Conservation (phyloP, 257 asterid species). For the Verbascum thapsus region DNA sequence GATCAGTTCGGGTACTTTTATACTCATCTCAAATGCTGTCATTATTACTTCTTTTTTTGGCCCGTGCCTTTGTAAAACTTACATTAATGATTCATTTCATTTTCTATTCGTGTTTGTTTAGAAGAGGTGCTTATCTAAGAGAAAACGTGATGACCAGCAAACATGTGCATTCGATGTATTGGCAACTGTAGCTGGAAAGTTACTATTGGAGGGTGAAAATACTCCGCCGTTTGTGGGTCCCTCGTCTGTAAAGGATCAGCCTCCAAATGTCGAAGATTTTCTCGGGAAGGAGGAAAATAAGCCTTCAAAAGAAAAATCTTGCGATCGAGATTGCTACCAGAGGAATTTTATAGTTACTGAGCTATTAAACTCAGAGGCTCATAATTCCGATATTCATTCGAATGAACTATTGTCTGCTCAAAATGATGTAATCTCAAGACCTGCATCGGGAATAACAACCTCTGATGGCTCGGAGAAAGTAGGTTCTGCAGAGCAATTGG, state of each 20-base stretch:
- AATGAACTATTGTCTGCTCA: conserved; percentile 47
- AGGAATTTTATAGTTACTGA: conserved; percentile 74
- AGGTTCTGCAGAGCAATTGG: conserved; percentile 52
- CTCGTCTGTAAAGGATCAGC: conserved; percentile 50
- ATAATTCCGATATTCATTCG: conserved; percentile 36
- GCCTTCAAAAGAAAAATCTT: conserved; percentile 43
- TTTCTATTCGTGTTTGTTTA: conserved; percentile 40
- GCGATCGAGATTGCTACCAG: conserved; percentile 40
- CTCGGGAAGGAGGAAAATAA: conserved; percentile 38
- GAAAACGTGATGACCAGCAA: conserved; percentile 55
- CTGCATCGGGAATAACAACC: conserved; percentile 65
- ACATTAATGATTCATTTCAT: conserved; percentile 24
- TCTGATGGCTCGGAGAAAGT: conserved; percentile 72
- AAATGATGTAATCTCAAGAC: conserved; percentile 57
- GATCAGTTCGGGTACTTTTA: conserved; percentile 77
- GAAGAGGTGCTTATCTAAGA: conserved; percentile 67
- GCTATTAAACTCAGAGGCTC: conserved; percentile 66
- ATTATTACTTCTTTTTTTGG: conserved; percentile 14
- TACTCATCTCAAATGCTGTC: conserved; percentile 16
- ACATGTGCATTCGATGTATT: conserved; percentile 82
- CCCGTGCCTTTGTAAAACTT: too few relatives aligned
- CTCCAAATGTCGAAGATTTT: conserved; percentile 41
- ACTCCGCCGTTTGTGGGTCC: too few relatives aligned
- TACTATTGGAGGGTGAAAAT: conserved; percentile 59
- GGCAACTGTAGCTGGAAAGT: conserved; percentile 87